Evolutionary conservation across 106 monocot genomes (phyloP), one percentile per base, ranked within the genome.

Genomic region (Posidonia australis): DNA sequence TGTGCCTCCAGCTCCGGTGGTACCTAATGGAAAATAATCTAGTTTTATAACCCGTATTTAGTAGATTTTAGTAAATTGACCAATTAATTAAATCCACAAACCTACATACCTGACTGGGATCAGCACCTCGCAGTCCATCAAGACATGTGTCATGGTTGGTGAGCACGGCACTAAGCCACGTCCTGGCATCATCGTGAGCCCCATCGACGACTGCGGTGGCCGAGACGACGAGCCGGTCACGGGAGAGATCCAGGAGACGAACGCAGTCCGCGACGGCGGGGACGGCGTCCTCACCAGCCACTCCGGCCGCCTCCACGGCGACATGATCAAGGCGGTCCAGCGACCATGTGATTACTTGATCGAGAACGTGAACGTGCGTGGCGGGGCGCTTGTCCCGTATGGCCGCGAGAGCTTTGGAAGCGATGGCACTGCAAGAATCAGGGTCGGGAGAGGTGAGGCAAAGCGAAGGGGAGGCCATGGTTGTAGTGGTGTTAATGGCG

Each of bases 121-220:
- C 0, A 77, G 32, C 18, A 58, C 67, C 47, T 81, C 10, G 66
- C 22, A 91, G 55, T 16, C 90, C 86, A 13, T 86, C 86, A 30
- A 74, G 43, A 45, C 90, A 91, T 9, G 90, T 91, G 30, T 83
- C 76, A 13, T 81, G 80, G 72, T 90, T 85, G 20, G 85, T 90
- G 9, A 90, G 46, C 51, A 83, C 44, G 0, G 89, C 89, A 10
- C 80, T 76, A 10, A 90, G 89, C 19, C 20, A 22, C 1, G 64
- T 64, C 36, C 13, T 17, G 47, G 41, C 26, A 10, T 64, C 9
- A 13, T 64, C 47, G 20, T 23, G 54, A 10, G 19, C 54, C 11
- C 54, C 54, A 12, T 19, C 21, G 21, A 11, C 21, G 9, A 25
- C 21, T 2, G 54, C 54, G 2, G 54, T 11, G 20, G 54, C 9